phyloP scores from a whole-genome alignment of 2,329 filamentous ascomycete genomes.

The Cladophialophora psammophila region DNA sequence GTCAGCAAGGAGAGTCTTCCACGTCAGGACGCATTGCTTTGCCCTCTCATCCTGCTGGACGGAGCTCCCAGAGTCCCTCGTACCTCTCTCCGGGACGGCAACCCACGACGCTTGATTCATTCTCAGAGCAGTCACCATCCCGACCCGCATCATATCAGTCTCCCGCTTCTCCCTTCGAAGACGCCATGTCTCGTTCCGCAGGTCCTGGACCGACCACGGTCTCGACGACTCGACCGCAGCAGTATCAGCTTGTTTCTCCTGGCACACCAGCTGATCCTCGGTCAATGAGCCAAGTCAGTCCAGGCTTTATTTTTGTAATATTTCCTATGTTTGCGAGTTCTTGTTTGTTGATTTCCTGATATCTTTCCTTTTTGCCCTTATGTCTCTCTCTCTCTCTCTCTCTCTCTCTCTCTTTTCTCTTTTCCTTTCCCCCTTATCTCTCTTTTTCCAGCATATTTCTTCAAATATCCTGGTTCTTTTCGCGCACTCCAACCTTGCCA shows the following conservation, averaged over 20 bases:
- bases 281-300: conserved; percentile 42
- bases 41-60: conserved; percentile 23
- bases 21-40: conserved; percentile 9
- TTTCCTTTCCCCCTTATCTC: conserved; percentile 13
- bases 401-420: conserved; percentile 12
- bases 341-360: conserved; percentile 21
- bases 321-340: conserved; percentile 38
- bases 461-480: conserved; percentile 23
- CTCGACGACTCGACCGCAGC: conserved; percentile 26
- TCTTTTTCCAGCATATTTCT: conserved; percentile 27
- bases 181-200: conserved; percentile 31
- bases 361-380: conserved; percentile 28
- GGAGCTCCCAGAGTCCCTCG: conserved; percentile 23
- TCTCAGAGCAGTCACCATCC: conserved; percentile 18
- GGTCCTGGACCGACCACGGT: conserved; percentile 23
- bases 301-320: conserved; percentile 42
- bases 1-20: conserved; percentile 22
- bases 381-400: conserved; percentile 17
- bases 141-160: conserved; percentile 14
- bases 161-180: conserved; percentile 15
- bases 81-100: conserved; percentile 5
- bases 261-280: conserved; percentile 39
- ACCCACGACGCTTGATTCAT: conserved; percentile 3
- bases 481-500: conserved; percentile 23
- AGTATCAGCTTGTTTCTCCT: conserved; percentile 40